Evolutionary conservation across 306 rosid genomes (phyloP), one percentile per base, ranked within the genome.

Genomic region (Ochetophila trinervis): DNA sequence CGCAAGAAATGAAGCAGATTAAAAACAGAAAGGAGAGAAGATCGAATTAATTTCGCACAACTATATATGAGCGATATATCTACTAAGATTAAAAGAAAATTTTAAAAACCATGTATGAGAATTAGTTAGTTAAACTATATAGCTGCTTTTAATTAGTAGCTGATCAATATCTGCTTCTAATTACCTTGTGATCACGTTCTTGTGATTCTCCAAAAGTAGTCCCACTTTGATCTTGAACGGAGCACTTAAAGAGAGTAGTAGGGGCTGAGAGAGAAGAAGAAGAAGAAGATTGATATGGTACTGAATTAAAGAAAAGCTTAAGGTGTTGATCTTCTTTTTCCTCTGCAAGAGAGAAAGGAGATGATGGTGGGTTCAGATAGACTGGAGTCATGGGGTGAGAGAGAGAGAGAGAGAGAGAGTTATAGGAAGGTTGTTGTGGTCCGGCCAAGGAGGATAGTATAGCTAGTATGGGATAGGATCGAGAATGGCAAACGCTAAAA

Each of bases 181-280:
- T 87, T 84, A 69, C 97, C 90, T 80, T 69, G 40, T 70, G 82
- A 76, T 77, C 45, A 56, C 52, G 57, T 13, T 16, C 54, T 30
- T 24, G 78, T 5, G 80, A 64, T 42, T 66, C 70, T 47, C 59
- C 57, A 48, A 57, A 42, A 66, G 24, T 37, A 63, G 67, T 49
- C 70, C 74, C 71, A 21, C 57, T 69, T 52, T 68, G 87, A 83
- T 81, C 45, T 40, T 40, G 45, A 5, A 59, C 8, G 40, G 70
- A 60, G 51, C n/a, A n/a, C n/a, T 67, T 64, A 23, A 78, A 71
- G 22, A 77, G 79, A 66, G 70, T 50, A 49, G 40, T 50, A 49
- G 40, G 69, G 27, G 42, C 64, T 54, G 83, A 64, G 57, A 74
- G 68, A 48, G 85, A 77, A 51, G 62, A 37, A 15, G 62, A 37